Conservation (phyloP, 192 early-diverging fungal genomes). For the Jimgerdemannia flammicorona region DNA sequence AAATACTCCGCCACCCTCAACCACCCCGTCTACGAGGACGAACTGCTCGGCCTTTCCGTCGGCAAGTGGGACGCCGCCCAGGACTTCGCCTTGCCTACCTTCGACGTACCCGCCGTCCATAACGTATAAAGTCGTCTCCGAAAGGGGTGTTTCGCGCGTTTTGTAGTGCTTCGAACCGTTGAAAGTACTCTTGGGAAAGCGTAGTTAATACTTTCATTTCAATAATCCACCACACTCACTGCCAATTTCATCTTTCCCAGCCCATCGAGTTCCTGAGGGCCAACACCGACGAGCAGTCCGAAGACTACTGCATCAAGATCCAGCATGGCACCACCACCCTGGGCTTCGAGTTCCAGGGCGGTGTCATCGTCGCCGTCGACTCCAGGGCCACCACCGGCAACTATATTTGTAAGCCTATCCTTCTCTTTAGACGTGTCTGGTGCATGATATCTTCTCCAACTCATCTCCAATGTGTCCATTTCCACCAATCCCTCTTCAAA, state of each 20-base stretch:
- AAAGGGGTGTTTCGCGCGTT: background rate
- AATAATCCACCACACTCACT: background rate
- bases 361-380: conserved; percentile 94
- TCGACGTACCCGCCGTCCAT: conserved; percentile 51
- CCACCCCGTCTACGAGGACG: background rate
- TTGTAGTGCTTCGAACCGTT: background rate
- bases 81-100: conserved; percentile 47
- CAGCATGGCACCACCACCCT: conserved; percentile 97
- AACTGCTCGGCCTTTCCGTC: conserved; percentile 1
- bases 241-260: conserved; percentile 32
- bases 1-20: background rate
- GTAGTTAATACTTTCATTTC: background rate
- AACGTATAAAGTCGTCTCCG: conserved; percentile 36
- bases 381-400: conserved; percentile 92
- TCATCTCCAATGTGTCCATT: background rate
- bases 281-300: conserved; percentile 70
- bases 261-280: conserved; percentile 84
- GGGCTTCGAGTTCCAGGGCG: conserved; percentile 94
- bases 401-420: conserved; percentile 69
- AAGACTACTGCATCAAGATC: conserved; percentile 84
- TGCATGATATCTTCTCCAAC: background rate
- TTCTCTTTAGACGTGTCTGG: background rate
- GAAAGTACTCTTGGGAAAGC: too few species aligned
- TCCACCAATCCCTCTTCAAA: too few species aligned
- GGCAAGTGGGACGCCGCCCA: conserved; percentile 48